Conservation (phyloP, 2,329 filamentous ascomycete species). For the Penicillium sclerotigenum region DNA sequence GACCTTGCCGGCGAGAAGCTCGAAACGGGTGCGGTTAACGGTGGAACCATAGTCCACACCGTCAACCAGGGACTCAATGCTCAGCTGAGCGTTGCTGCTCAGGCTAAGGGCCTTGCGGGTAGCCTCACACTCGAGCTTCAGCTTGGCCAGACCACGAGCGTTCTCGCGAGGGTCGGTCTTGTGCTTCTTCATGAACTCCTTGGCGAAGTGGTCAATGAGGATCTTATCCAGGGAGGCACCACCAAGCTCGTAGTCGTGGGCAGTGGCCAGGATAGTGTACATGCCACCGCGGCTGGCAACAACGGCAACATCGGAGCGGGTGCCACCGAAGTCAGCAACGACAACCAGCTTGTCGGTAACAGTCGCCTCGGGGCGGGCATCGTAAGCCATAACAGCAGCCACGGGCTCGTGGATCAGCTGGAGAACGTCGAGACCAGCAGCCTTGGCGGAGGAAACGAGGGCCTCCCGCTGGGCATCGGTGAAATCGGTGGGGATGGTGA, state of each 20-base stretch:
- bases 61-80: constrained; percentile 83
- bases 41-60: constrained; percentile 89
- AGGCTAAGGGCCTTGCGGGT: constrained; percentile 90
- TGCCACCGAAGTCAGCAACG: constrained; percentile 89
- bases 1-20: constrained; percentile 80
- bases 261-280: constrained; percentile 90
- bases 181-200: constrained; percentile 99
- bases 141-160: constrained; percentile 78
- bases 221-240: constrained; percentile 84
- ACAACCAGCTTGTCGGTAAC: constrained; percentile 83
- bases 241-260: constrained; percentile 92
- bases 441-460: constrained; percentile 71
- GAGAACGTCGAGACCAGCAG: constrained; percentile 80
- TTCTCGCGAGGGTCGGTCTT: constrained; percentile 81
- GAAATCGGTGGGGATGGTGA: constrained; percentile 94
- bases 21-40: constrained; percentile 90
- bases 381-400: constrained; percentile 84
- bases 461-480: constrained; percentile 80
- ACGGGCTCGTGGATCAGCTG: constrained; percentile 92
- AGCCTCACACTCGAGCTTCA: constrained; percentile 85
- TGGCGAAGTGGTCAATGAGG: constrained; percentile 92
- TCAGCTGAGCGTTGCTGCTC: constrained; percentile 84
- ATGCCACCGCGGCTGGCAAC: constrained; percentile 89
- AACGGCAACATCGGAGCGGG: constrained; percentile 85
- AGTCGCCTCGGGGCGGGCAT: constrained; percentile 73